Evolutionary conservation across 805 yeast genomes (phyloP).

Genomic region (Metschnikowia dekortorum): DNA sequence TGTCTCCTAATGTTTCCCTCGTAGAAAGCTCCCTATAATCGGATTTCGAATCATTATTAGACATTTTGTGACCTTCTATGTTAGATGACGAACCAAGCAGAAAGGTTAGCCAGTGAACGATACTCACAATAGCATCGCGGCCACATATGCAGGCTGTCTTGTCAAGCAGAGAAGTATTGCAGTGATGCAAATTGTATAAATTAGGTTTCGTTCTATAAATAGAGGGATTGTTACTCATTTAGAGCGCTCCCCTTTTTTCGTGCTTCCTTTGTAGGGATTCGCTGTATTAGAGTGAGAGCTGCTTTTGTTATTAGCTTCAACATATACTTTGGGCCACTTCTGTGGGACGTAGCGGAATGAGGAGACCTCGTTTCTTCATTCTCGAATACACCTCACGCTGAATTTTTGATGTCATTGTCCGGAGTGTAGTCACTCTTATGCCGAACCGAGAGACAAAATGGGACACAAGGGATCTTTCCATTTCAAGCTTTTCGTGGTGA

Average conservation of each 20-base stretch:
- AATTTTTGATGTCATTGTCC: not conserved
- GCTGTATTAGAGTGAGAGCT: too few relatives aligned
- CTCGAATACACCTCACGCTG: not conserved
- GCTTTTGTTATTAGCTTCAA: not conserved
- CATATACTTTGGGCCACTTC: not conserved
- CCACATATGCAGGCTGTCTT: not conserved
- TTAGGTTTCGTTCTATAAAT: too few relatives aligned
- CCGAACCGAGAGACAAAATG: constrained; percentile 2
- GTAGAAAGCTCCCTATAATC: not conserved
- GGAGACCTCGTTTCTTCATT: constrained; percentile 1
- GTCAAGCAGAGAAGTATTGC: not conserved
- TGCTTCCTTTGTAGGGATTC: too few relatives aligned
- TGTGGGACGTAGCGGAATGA: not conserved
- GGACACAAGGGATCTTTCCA: not conserved
- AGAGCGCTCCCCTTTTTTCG: too few relatives aligned
- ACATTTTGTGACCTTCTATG: not conserved
- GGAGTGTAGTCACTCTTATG: not conserved
- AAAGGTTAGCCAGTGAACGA: not conserved
- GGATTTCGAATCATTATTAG: not conserved
- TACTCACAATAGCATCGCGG: not conserved
- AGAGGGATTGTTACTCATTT: too few relatives aligned
- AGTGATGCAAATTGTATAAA: too few relatives aligned
- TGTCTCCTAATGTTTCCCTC: not conserved
- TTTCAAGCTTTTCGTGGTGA: not conserved
- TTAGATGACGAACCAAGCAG: too few relatives aligned